Conservation (phyloP, 106 monocot genomes). For the Dendrobium nobile region DNA sequence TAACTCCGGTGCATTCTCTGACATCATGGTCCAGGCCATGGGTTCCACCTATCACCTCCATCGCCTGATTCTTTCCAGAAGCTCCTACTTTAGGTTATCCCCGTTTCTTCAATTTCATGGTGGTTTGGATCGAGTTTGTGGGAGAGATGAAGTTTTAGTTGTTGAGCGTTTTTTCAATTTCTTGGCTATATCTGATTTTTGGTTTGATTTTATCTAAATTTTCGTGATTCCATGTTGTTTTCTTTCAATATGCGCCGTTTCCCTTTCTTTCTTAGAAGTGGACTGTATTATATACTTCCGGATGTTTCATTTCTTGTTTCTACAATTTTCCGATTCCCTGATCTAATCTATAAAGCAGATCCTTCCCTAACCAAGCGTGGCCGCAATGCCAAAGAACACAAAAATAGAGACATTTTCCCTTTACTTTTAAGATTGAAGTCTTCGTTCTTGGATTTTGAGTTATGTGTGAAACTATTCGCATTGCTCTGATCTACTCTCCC, state of each 20-base stretch:
- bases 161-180: too few species aligned
- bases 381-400: background rate
- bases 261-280: background rate
- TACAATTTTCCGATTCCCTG: background rate
- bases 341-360: background rate
- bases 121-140: background rate
- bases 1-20: conserved; percentile 68
- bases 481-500: too few species aligned
- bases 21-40: conserved; percentile 75
- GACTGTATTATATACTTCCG: background rate
- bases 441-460: too few species aligned
- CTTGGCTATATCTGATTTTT: too few species aligned
- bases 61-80: conserved; percentile 88
- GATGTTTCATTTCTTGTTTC: background rate
- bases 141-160: background rate
- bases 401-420: background rate
- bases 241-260: background rate
- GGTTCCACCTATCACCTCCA: conserved; percentile 82
- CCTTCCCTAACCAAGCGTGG: background rate
- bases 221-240: background rate
- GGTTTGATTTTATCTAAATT: too few species aligned
- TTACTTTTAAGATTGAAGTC: background rate
- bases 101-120: background rate
- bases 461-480: too few species aligned
- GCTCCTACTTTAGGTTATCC: conserved; percentile 83